Percentiles rank a stretch among this genome's conserved stretches.
These are phyloP conservation scores for Halophytophthora batemanensis DNA, from an alignment of 352 stramenopile genomes.

Conservation along the genomic window DNA sequence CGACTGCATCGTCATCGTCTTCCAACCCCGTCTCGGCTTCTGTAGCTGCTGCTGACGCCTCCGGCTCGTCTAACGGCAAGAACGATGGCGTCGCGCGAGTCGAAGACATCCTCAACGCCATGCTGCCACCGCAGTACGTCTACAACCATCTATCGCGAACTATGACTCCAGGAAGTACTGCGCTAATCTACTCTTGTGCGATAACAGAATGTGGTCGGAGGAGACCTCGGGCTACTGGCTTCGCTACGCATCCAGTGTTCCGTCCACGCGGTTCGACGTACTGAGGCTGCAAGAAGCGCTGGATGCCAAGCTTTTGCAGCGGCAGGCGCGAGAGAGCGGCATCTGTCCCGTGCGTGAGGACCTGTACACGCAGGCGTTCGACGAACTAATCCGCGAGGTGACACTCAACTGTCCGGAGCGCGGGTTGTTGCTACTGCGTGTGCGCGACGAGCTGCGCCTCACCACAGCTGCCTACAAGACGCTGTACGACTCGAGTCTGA, in stretches of 20 bases:
- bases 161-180: neutral
- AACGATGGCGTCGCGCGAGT: conserved; percentile 53
- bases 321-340: conserved; percentile 89
- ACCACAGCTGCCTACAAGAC: conserved; percentile 95
- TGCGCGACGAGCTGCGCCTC: conserved; percentile 92
- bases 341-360: conserved; percentile 94
- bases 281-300: conserved; percentile 90
- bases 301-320: conserved; percentile 85
- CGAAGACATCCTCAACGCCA: conserved; percentile 75
- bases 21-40: conserved; percentile 17
- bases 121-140: conserved; percentile 69
- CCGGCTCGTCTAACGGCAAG: conserved; percentile 20
- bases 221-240: conserved; percentile 87
- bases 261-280: conserved; percentile 91
- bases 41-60: conserved; percentile 19
- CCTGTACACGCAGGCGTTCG: conserved; percentile 91
- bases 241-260: conserved; percentile 87
- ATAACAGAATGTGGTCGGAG: conserved; percentile 70
- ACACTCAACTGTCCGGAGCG: conserved; percentile 91
- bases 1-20: conserved; percentile 17
- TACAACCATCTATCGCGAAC: neutral
- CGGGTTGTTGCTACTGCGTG: conserved; percentile 88
- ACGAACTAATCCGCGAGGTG: conserved; percentile 93
- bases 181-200: conserved; percentile 3
- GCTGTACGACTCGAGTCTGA: conserved; percentile 92